Evolutionary conservation across 805 yeast species (phyloP), one percentile per base, ranked within the genome.

Genomic region (Myxozyma lipomycoides): DNA sequence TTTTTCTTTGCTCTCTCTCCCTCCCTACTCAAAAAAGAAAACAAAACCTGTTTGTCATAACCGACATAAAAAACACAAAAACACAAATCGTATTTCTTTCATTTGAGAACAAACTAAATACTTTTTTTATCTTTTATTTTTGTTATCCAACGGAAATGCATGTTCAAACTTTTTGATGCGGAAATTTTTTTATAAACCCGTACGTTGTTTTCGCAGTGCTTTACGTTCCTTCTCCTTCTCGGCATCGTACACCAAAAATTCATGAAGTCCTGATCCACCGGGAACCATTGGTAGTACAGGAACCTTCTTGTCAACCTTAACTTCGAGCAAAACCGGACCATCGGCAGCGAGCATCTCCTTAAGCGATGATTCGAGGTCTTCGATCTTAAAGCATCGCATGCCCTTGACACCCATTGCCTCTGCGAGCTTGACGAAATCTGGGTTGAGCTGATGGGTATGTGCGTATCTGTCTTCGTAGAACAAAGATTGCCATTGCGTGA

Each of bases 281-380:
- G 98, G 95, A 48, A 93, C 98, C 95, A 93, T 89, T 49, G 98
- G 98, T 68, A 93, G 78, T 55, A 93, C 98, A 46, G 97, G 96
- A 43, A 91, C 96, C 76, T 85, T 85, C 65, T 78, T 75, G 73
- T 90, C 98, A 28, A 89, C 93, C 45, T 82, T 64, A 40, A 89
- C 98, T 75, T 93, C 98, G 64, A 91, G 72, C 65, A 93, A 77
- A 41, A 90, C 85, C 22, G 98, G 98, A 18, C 95, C 95, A 40
- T 79, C 78, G 65, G 78, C 75, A 49, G 77, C 85, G 52, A 93
- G 73, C 76, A 89, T 84, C 67, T 83, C 81, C 67, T 81, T 75
- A 45, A 85, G 68, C 39, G 78, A 79, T 1, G 68, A 66, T 44
- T 71, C 75, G 60, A 84, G 69, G 56, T 93, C 88, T 56, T 77